Base-by-base conservation (phyloP, 495 filamentous ascomycete genomes). In the Aspergillus taichungensis region DNA sequence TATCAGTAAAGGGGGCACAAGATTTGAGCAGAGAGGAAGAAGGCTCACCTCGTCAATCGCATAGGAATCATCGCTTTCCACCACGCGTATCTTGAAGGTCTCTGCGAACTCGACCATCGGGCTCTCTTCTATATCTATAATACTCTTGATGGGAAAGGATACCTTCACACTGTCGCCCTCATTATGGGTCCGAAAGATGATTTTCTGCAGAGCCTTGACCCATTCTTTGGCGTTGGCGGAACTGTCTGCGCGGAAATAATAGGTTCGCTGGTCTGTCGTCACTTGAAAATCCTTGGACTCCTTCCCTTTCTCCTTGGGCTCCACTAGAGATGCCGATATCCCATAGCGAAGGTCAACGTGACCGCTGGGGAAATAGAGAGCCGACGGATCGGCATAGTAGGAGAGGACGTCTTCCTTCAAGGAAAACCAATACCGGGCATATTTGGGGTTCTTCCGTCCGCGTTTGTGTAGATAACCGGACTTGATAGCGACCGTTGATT, bases 161-260 rank as follows among this genome's bases (percentile, higher is more conserved):
- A 98, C 90, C 67, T 98, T 98, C 59, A 98, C 87, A 56, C 90
- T 95, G 54, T 96, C 90, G 6, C 92, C 90, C 40, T 95, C 94
- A 55, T 98, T 98, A 63, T 91, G 88, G 0, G 89, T 89, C 40
- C 90, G 77, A 55, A 97, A 97, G 35, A 98, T 96, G 45, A 95
- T 88, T 43, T 91, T 85, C 52, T 95, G 92, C 14, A 98, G 70
- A 33, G 86, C 77, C 61, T 92, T 94, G 34, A 97, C 91, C 92
- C 92, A 98, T 72, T 97, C 94, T 58, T 89, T 95, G 6, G 92
- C 92, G 63, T 85, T 95, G 30, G 82, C 68, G 12, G 78, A 71
- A 54, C 88, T 96, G 55, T 98, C 94, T 18, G 94, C 92, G 55
- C 81, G 78, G 68, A 98, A 95, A 54, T 86, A 76, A 56, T 92